Conservation (phyloP, 2,329 filamentous ascomycete species). For the Diaporthe citri region DNA sequence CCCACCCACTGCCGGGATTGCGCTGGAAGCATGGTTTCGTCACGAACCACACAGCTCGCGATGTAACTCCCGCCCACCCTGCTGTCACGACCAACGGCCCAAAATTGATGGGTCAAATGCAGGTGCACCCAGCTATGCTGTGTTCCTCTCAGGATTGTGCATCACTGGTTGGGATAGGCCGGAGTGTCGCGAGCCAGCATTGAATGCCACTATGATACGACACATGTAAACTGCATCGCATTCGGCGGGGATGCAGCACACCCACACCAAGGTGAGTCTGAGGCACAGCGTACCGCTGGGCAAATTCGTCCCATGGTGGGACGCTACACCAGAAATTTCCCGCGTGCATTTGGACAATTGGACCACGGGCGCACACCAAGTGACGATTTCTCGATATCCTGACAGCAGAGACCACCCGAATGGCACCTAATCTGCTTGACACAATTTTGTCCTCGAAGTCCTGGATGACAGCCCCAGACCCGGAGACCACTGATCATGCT, state of each 20-base stretch:
- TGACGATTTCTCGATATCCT: neutral
- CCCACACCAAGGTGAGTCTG: neutral
- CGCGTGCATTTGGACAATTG: neutral
- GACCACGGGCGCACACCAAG: neutral
- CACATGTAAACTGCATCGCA: conserved; percentile 3
- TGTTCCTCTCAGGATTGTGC: neutral
- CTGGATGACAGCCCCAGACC: neutral
- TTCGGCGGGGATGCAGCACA: conserved; percentile 16
- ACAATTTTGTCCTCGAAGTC: neutral
- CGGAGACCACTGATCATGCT: neutral
- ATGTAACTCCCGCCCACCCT: conserved; percentile 26
- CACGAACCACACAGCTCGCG: conserved; percentile 10
- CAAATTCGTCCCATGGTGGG: neutral
- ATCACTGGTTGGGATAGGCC: conserved; percentile 20
- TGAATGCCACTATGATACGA: neutral
- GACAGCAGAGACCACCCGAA: neutral
- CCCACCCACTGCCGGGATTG: conserved; percentile 29
- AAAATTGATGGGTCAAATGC: conserved; percentile 20
- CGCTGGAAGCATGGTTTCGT: conserved; percentile 27
- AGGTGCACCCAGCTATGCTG: conserved; percentile 23
- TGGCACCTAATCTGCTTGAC: neutral
- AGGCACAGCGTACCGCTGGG: conserved; percentile 1
- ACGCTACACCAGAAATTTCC: neutral
- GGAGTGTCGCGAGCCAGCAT: neutral
- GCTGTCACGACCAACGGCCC: conserved; percentile 8